Percentiles rank a stretch among this genome's conserved stretches.
Evolutionary conservation across 176 grass and related monocot genomes (phyloP).

Genomic region (Puccinellia tenuiflora): DNA sequence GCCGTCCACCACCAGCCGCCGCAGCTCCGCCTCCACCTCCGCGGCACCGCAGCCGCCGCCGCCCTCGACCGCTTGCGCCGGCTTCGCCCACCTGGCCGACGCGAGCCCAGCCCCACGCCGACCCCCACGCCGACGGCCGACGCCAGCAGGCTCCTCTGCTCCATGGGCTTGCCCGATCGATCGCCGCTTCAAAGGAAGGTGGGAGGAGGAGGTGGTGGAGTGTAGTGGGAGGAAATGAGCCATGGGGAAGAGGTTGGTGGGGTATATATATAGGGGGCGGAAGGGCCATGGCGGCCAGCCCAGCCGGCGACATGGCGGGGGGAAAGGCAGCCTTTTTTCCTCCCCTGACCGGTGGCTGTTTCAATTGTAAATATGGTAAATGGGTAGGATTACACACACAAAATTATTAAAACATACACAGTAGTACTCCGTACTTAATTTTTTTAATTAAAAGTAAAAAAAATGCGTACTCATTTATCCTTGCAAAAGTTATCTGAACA

Average conservation of each 20-base stretch:
- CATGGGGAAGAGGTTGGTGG: constrained; percentile 17
- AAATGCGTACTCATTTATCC: too few species aligned
- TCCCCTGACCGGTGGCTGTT: background rate
- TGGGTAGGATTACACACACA: background rate
- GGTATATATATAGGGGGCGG: constrained; percentile 41
- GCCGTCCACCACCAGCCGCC: constrained; percentile 60
- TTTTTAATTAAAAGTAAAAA: too few species aligned
- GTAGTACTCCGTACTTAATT: too few species aligned
- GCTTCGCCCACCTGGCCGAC: constrained; percentile 42
- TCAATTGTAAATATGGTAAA: background rate
- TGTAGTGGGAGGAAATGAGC: constrained; percentile 18
- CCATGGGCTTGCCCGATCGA: constrained; percentile 36
- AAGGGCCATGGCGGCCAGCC: constrained; percentile 14
- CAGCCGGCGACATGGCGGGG: constrained; percentile 11
- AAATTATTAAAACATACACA: too few species aligned
- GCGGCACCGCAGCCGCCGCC: background rate
- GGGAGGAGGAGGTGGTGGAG: background rate
- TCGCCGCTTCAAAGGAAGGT: background rate
- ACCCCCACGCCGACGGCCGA: constrained; percentile 82
- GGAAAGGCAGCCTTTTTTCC: background rate
- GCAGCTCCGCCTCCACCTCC: constrained; percentile 75
- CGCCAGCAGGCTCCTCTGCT: constrained; percentile 80
- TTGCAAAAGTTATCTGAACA: too few species aligned
- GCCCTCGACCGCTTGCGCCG: background rate
- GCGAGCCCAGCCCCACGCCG: constrained; percentile 75